Evolutionary conservation across 108 stramenopile species (phyloP).

Genomic region (Fragilariopsis cylindrus): DNA sequence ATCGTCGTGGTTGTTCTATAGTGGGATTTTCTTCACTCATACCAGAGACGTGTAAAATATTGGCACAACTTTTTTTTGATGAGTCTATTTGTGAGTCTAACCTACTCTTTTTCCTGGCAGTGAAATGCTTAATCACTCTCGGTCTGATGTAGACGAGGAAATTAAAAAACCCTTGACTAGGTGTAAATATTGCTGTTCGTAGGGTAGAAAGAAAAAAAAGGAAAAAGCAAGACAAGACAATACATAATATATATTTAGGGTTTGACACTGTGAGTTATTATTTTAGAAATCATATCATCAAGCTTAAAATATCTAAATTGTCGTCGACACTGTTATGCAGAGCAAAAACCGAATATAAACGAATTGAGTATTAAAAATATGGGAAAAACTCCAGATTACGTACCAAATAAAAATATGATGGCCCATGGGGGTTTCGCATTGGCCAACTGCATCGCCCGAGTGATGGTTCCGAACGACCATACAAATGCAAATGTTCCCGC

Average conservation of each 20-base stretch:
- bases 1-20: too few relatives aligned
- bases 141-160: slow-evolving; percentile 42
- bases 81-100: too few relatives aligned
- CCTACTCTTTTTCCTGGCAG: neutral
- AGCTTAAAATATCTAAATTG: too few relatives aligned
- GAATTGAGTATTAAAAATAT: neutral
- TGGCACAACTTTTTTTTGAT: neutral
- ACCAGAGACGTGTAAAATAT: slow-evolving; percentile 14
- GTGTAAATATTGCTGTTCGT: slow-evolving; percentile 16
- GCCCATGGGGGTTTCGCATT: too few relatives aligned
- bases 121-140: neutral
- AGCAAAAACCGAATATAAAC: neutral
- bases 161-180: slow-evolving; percentile 52
- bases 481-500: neutral
- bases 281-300: too few relatives aligned
- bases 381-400: neutral
- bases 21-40: neutral
- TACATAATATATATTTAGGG: too few relatives aligned
- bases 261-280: too few relatives aligned
- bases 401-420: neutral
- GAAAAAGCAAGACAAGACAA: too few relatives aligned
- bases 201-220: neutral
- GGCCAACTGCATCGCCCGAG: slow-evolving; percentile 1
- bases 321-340: neutral
- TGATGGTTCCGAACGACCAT: slow-evolving; percentile 2